Conservation (phyloP, 2,329 filamentous ascomycete genomes). For the Talaromyces marneffei region DNA sequence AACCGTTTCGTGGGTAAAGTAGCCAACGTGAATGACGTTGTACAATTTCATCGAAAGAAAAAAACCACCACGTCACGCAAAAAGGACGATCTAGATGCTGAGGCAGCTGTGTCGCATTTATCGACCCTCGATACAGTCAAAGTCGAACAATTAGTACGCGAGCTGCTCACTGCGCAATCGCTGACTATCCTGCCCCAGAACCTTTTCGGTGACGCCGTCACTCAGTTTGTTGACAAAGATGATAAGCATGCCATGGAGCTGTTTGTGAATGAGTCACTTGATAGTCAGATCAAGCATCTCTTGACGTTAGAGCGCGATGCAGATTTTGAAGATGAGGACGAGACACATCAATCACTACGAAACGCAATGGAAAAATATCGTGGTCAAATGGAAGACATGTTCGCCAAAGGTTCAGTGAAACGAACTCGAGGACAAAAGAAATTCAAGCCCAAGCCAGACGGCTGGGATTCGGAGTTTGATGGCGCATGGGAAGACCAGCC, state of each 20-base stretch:
- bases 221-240: slow-evolving; percentile 88
- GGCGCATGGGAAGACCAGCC: slow-evolving; percentile 79
- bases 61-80: slow-evolving; percentile 44
- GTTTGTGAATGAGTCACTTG: slow-evolving; percentile 67
- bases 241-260: slow-evolving; percentile 87
- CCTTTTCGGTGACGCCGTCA: slow-evolving; percentile 85
- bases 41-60: slow-evolving; percentile 90
- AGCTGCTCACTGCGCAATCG: slow-evolving; percentile 80
- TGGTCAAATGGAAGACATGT: slow-evolving; percentile 63
- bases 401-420: slow-evolving; percentile 59
- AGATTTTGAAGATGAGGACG: slow-evolving; percentile 61
- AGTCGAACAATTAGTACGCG: slow-evolving; percentile 80
- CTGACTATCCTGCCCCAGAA: slow-evolving; percentile 90
- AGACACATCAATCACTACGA: slow-evolving; percentile 64
- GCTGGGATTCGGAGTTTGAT: slow-evolving; percentile 86
- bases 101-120: slow-evolving; percentile 56
- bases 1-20: slow-evolving; percentile 87
- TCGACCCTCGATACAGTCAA: slow-evolving; percentile 67
- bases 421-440: slow-evolving; percentile 48
- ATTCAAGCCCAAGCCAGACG: slow-evolving; percentile 68
- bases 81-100: slow-evolving; percentile 51
- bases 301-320: slow-evolving; percentile 61
- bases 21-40: slow-evolving; percentile 88
- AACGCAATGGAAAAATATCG: slow-evolving; percentile 69
- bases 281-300: slow-evolving; percentile 64